Evolutionary conservation across 163 green algal genomes (phyloP).

Genomic region (Chlorella variabilis): DNA sequence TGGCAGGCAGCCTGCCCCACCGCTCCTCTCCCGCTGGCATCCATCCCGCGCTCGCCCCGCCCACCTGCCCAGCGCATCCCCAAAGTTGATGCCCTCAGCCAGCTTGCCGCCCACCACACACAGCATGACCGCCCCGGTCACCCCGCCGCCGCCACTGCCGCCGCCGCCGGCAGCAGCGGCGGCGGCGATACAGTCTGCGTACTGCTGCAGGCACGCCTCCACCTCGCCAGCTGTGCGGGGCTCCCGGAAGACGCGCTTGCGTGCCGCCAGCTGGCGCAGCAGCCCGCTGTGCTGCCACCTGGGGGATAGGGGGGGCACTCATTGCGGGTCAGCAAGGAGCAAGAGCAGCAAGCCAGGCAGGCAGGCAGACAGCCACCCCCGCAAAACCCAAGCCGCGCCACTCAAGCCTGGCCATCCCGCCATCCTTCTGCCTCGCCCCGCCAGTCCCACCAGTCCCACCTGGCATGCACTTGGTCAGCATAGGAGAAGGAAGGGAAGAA

Average conservation of each 20-base stretch:
- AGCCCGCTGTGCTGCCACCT: conserved; percentile 55
- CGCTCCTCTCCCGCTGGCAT: too few relatives aligned
- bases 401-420: too few relatives aligned
- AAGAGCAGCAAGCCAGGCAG: background rate
- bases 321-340: too few relatives aligned
- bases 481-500: conserved; percentile 95
- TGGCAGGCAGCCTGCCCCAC: too few relatives aligned
- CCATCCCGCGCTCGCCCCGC: too few relatives aligned
- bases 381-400: too few relatives aligned
- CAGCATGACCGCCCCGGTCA: conserved; percentile 80
- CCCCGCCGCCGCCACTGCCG: background rate
- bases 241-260: conserved; percentile 75
- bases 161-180: background rate
- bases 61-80: conserved; percentile 89
- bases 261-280: conserved; percentile 44
- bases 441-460: conserved; percentile 37
- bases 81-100: conserved; percentile 99
- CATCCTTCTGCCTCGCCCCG: background rate
- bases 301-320: background rate
- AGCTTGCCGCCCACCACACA: conserved; percentile 95
- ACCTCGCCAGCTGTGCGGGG: conserved; percentile 72
- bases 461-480: conserved; percentile 62
- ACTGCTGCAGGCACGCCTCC: conserved; percentile 79
- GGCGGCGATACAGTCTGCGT: conserved; percentile 53
- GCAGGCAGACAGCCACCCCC: too few relatives aligned